Evolutionary conservation across 2,329 filamentous ascomycete genomes (phyloP).

Genomic region (Phialocephala sp.): DNA sequence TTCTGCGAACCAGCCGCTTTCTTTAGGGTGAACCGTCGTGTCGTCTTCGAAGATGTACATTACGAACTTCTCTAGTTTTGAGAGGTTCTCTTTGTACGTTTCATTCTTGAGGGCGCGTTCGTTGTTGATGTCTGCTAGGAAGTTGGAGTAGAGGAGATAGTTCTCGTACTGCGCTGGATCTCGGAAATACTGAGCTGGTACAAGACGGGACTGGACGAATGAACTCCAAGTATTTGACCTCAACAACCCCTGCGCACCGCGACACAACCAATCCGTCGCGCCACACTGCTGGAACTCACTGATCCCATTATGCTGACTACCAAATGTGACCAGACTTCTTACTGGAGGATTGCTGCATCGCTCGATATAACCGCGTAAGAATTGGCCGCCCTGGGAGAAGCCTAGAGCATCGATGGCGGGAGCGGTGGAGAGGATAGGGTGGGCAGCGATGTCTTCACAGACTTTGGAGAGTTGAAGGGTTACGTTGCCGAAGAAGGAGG

Average conservation of each 20-base stretch:
- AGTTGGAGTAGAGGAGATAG: conserved; percentile 84
- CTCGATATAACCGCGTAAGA: conserved; percentile 90
- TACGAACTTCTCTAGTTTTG: conserved; percentile 74
- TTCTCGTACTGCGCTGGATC: conserved; percentile 68
- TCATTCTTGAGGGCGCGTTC: conserved; percentile 78
- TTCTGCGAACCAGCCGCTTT: conserved; percentile 90
- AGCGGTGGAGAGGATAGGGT: conserved; percentile 81
- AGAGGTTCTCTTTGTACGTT: conserved; percentile 74
- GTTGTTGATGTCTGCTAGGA: conserved; percentile 95
- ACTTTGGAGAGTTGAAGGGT: conserved; percentile 77
- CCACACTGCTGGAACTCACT: conserved; percentile 78
- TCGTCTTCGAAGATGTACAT: conserved; percentile 93
- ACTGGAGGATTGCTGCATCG: conserved; percentile 73
- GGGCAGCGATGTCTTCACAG: conserved; percentile 75
- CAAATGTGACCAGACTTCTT: conserved; percentile 70
- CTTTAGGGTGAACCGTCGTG: conserved; percentile 84
- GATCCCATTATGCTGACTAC: conserved; percentile 82
- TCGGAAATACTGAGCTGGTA: conserved; percentile 95
- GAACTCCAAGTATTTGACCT: conserved; percentile 79
- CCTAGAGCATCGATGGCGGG: conserved; percentile 89
- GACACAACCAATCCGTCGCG: conserved; percentile 78
- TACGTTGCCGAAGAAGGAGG: conserved; percentile 91
- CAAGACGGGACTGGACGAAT: conserved; percentile 78
- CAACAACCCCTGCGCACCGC: conserved; percentile 77
- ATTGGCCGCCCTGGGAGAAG: conserved; percentile 95